Conservation (phyloP, 1,139 yeast species). For the Yarrowia galli region DNA sequence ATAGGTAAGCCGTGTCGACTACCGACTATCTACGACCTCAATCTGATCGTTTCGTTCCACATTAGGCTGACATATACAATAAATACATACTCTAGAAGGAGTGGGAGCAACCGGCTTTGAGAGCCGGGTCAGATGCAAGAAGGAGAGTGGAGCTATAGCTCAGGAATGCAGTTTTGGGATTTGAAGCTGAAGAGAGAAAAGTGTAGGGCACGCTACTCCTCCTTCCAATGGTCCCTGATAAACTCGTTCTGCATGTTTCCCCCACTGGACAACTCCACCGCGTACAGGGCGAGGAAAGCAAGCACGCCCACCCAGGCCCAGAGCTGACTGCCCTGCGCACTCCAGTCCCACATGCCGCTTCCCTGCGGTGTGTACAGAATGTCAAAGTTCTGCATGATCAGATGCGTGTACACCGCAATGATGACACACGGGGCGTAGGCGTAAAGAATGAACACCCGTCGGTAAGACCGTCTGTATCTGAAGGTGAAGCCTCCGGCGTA, state of each 20-base stretch:
- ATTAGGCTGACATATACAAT: constrained; percentile 32
- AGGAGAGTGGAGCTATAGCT: neutral
- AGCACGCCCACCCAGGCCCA: constrained; percentile 43
- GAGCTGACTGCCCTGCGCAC: constrained; percentile 18
- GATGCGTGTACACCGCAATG: constrained; percentile 92
- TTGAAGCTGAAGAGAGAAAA: neutral
- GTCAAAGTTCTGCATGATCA: constrained; percentile 88
- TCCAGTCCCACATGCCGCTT: constrained; percentile 53
- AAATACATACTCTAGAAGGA: constrained; percentile 35
- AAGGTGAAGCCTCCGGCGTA: constrained; percentile 46
- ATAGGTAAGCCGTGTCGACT: too few species aligned
- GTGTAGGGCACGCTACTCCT: constrained; percentile 48
- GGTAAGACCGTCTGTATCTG: constrained; percentile 49
- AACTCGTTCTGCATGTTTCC: constrained; percentile 39
- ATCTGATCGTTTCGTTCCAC: neutral
- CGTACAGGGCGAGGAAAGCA: constrained; percentile 47
- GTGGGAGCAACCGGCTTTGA: constrained; percentile 5
- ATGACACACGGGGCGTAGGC: constrained; percentile 93
- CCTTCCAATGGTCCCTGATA: constrained; percentile 54
- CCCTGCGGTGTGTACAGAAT: constrained; percentile 57
- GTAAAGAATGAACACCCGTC: constrained; percentile 63
- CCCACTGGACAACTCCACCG: constrained; percentile 35
- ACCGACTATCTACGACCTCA: too few species aligned
- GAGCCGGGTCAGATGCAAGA: constrained; percentile 21
- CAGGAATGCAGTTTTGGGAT: constrained; percentile 13